These are phyloP conservation scores for Lolium multiflorum DNA, from an alignment of 176 grass and related monocot species.

Conservation along the genomic window DNA sequence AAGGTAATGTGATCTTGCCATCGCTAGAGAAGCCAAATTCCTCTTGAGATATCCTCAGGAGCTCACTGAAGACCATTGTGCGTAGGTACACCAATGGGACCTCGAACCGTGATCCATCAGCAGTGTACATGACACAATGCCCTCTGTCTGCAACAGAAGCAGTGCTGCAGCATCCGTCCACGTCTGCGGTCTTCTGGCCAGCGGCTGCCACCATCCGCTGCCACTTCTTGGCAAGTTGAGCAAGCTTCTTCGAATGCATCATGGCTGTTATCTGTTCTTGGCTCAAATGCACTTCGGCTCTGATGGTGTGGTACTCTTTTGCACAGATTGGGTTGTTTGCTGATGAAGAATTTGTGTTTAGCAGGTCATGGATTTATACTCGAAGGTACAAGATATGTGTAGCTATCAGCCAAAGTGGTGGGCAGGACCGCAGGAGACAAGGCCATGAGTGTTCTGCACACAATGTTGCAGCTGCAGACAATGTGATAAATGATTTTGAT, in stretches of 20 bases:
- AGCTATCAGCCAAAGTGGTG: not conserved
- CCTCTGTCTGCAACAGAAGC: constrained; percentile 48
- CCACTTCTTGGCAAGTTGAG: constrained; percentile 56
- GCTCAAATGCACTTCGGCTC: constrained; percentile 10
- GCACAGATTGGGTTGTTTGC: not conserved
- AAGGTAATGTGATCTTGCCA: constrained; percentile 57
- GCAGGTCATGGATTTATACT: constrained; percentile 42
- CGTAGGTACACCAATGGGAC: constrained; percentile 51
- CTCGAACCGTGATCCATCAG: constrained; percentile 51
- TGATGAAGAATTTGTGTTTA: constrained; percentile 15
- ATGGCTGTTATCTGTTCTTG: constrained; percentile 22
- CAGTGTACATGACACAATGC: constrained; percentile 64
- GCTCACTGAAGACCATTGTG: constrained; percentile 35
- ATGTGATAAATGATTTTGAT: constrained; percentile 21
- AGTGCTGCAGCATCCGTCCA: not conserved
- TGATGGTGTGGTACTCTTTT: not conserved
- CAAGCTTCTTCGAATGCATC: constrained; percentile 54
- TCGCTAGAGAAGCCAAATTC: constrained; percentile 56
- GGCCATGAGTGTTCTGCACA: constrained; percentile 38
- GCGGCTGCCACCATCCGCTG: constrained; percentile 37
- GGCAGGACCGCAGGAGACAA: constrained; percentile 29
- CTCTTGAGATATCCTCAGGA: constrained; percentile 59
- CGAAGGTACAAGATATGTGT: not conserved
- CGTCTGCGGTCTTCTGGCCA: not conserved
- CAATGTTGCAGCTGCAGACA: constrained; percentile 13